Conservation (phyloP, 257 asterid species). For the Nicotiana knightiana region DNA sequence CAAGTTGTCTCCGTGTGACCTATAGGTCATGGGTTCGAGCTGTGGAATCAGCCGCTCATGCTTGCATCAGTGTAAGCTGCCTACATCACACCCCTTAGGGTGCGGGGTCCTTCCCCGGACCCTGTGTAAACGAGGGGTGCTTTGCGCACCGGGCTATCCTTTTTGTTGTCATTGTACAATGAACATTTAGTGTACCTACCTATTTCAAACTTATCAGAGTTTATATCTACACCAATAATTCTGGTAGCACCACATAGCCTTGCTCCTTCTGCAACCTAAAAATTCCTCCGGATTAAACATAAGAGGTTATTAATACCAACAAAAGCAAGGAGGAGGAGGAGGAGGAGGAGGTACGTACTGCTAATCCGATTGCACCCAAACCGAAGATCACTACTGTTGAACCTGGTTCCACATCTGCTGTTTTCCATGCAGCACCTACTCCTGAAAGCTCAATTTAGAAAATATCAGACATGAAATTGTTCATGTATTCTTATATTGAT, state of each 20-base stretch:
- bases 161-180: not conserved
- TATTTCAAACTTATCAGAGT: slow-evolving; percentile 53
- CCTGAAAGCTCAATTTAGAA: slow-evolving; percentile 34
- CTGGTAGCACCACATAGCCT: slow-evolving; percentile 63
- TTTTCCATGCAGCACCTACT: slow-evolving; percentile 81
- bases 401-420: slow-evolving; percentile 79
- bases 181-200: slow-evolving; percentile 24
- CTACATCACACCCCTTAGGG: too few species aligned
- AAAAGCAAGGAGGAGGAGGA: not conserved
- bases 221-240: slow-evolving; percentile 70
- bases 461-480: not conserved
- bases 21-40: too few species aligned
- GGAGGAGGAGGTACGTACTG: slow-evolving; percentile 29
- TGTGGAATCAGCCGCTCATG: too few species aligned
- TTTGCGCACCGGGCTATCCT: too few species aligned
- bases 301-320: not conserved
- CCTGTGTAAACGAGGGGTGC: too few species aligned
- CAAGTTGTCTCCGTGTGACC: too few species aligned
- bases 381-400: slow-evolving; percentile 88
- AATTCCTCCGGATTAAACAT: not conserved
- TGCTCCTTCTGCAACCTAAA: slow-evolving; percentile 89
- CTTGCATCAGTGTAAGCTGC: too few species aligned
- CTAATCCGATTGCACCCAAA: slow-evolving; percentile 82
- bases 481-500: not conserved
- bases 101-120: too few species aligned